Evolutionary conservation across 129 eudicot species (phyloP), one percentile per base, ranked within the genome.

Genomic region (Deinandra increscens): DNA sequence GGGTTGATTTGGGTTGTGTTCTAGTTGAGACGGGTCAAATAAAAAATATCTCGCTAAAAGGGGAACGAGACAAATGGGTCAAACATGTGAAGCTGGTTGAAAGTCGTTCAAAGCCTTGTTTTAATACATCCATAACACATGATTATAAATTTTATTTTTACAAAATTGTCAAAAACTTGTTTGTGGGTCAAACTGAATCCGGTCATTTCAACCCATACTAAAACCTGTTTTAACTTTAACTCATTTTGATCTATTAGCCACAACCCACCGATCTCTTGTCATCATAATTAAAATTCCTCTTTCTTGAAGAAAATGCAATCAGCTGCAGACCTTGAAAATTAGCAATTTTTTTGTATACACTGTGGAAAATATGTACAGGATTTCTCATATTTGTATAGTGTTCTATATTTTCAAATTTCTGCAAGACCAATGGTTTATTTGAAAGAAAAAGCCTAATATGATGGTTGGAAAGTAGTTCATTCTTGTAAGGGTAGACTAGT

Each of bases 391-490:
- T 4, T 29, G 64, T 58, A 12, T 1, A 54, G 36, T 55, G 11
- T 54, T 58, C 37, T 58, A 58, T 13, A 13, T 58, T 13, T 23
- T 11, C 0, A 10, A 56, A 23, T 8, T 23, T 26, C n/a, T 22
- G 8, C n/a, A 58, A 31, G 64, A 58, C 14, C 3, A 7, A 10
- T 26, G 60, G 44, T 29, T 67, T 23, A 37, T 48, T 29, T 67
- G 18, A 7, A 37, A n/a, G 3, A 66, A 64, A 55, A 69, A 36
- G 36, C 29, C 10, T 9, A 37, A 33, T 53, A 53, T 20, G 36
- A 50, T 49, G 60, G 60, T 67, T 67, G 49, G 75, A 41, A 56
- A 41, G 43, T 26, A 10, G 55, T 70, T 59, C 46, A 42, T 31
- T 58, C 39, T 15, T 41, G 23, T 26, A 49, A 39, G 7, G 20